Evolutionary conservation across 345 rosid genomes (phyloP).

Genomic region (Populus nigra): DNA sequence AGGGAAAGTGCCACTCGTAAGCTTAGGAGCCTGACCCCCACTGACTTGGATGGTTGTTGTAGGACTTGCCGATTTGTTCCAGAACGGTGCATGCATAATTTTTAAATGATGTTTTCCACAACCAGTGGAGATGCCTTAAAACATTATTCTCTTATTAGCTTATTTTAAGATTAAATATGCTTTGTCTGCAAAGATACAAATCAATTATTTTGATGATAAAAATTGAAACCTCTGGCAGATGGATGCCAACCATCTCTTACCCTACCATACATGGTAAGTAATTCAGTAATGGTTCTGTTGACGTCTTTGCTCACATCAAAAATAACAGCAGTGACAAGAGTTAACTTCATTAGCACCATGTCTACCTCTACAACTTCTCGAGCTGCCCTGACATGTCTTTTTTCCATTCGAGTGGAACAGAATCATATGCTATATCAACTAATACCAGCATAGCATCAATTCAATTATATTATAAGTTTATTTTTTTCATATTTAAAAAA

Average conservation of each 20-base stretch:
- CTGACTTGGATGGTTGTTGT: conserved; percentile 8
- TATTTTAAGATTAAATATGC: not conserved
- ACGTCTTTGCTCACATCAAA: not conserved
- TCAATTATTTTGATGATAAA: not conserved
- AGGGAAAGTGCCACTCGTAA: conserved; percentile 6
- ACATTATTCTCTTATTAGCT: not conserved
- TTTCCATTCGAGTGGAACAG: not conserved
- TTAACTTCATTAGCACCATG: not conserved
- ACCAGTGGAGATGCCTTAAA: not conserved
- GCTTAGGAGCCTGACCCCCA: conserved; percentile 8
- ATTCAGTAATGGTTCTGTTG: not conserved
- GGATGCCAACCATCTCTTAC: not conserved
- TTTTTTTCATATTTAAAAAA: not conserved
- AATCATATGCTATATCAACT: not conserved
- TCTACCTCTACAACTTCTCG: not conserved
- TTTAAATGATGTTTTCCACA: not conserved
- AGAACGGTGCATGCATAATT: not conserved
- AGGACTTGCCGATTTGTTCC: conserved; percentile 9
- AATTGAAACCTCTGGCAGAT: not conserved
- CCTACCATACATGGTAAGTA: not conserved
- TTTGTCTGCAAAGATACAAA: not conserved
- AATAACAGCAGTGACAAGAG: not conserved
- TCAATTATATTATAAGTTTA: not conserved
- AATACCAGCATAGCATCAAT: not conserved
- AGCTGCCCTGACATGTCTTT: not conserved